These are phyloP conservation scores for Trichosanthes cucumerina DNA, from an alignment of 306 rosid species.

Conservation along the genomic window DNA sequence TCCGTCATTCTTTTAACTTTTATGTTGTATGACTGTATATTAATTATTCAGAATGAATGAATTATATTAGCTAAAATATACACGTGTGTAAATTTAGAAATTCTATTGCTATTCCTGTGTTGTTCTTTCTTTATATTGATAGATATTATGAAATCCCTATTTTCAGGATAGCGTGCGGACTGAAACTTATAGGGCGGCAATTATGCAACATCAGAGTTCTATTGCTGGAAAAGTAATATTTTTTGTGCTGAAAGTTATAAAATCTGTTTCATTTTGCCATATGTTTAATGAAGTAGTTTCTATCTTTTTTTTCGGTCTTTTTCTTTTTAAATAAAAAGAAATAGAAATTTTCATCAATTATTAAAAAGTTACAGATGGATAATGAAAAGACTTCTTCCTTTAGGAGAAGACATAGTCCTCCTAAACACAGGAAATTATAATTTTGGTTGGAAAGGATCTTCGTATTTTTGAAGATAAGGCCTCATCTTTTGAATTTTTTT, in stretches of 20 bases:
- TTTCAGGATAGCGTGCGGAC: conserved; percentile 84
- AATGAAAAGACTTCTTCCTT: background rate
- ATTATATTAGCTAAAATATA: background rate
- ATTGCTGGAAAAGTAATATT: conserved; percentile 73
- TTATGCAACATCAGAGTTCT: conserved; percentile 69
- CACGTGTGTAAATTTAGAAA: background rate
- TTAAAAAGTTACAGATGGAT: background rate
- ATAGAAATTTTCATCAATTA: background rate
- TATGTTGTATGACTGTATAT: background rate
- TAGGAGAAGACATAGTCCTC: background rate
- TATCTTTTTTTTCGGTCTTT: background rate
- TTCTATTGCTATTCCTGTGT: background rate
- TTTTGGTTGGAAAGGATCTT: too few species aligned
- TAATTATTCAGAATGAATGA: background rate
- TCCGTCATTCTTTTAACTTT: background rate
- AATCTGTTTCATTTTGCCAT: background rate
- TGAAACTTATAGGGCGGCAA: conserved; percentile 72
- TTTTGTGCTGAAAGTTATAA: background rate
- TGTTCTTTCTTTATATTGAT: conserved; percentile 8
- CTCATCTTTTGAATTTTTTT: too few species aligned
- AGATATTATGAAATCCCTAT: background rate
- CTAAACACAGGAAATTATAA: background rate
- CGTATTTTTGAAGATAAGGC: too few species aligned
- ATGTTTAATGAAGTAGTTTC: background rate
- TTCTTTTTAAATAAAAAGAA: background rate